phyloP scores from a whole-genome alignment of 306 rosid genomes.

The Mimosa pudica region DNA sequence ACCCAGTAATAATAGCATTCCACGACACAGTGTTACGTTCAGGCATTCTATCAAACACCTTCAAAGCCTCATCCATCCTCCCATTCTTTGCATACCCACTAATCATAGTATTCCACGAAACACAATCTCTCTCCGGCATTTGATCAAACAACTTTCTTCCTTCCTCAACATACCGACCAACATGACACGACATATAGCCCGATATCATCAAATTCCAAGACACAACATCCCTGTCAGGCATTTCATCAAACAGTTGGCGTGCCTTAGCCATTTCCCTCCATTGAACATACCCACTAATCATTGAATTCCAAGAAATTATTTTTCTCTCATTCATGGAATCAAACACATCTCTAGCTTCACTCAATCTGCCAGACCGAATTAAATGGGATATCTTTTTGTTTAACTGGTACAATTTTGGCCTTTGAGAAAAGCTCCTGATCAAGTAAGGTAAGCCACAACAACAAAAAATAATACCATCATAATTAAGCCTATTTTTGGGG shows the following conservation, averaged over 20 bases:
- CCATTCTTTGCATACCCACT: conserved; percentile 54
- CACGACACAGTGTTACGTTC: conserved; percentile 45
- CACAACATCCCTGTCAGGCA: conserved; percentile 44
- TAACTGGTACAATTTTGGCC: conserved; percentile 9
- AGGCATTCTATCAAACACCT: conserved; percentile 45
- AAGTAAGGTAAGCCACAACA: conserved; percentile 29
- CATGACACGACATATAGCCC: conserved; percentile 42
- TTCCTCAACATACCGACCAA: conserved; percentile 37
- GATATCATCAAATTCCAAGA: conserved; percentile 53
- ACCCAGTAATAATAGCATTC: conserved; percentile 50
- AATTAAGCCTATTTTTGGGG: not conserved
- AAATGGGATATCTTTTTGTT: conserved; percentile 48
- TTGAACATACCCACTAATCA: conserved; percentile 45
- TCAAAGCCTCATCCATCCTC: conserved; percentile 49
- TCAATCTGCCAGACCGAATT: conserved; percentile 43
- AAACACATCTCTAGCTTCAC: conserved; percentile 45
- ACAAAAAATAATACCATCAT: not conserved
- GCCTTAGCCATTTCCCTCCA: conserved; percentile 46
- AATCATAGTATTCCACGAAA: conserved; percentile 54
- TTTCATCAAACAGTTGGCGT: conserved; percentile 47
- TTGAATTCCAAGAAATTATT: conserved; percentile 45
- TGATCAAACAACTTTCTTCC: conserved; percentile 46
- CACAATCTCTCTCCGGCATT: conserved; percentile 48
- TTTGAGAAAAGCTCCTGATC: conserved; percentile 14
- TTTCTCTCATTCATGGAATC: conserved; percentile 39